Evolutionary conservation across 2,329 filamentous ascomycete species (phyloP).

Genomic region (Phyllosticta paracitricarpa): DNA sequence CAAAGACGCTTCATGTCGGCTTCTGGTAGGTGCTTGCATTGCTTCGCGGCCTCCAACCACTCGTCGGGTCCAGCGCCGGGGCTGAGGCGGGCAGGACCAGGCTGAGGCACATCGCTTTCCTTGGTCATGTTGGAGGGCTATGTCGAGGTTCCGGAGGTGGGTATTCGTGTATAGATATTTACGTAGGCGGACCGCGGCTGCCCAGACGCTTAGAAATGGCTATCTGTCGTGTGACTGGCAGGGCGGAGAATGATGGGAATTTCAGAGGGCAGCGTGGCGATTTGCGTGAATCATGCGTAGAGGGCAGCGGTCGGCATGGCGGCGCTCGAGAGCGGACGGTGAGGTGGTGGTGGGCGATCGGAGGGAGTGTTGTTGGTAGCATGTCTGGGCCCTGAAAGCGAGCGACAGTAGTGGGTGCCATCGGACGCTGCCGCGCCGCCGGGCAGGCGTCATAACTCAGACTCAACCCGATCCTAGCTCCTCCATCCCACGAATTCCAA

Average conservation of each 20-base stretch:
- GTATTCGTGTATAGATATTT: background rate
- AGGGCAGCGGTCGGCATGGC: slow-evolving; percentile 6
- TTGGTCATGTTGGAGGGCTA: slow-evolving; percentile 31
- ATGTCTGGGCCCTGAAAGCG: slow-evolving; percentile 5
- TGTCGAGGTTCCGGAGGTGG: background rate
- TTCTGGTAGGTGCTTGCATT: slow-evolving; percentile 94
- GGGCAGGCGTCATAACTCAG: slow-evolving; percentile 1
- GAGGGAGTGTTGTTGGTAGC: slow-evolving; percentile 6
- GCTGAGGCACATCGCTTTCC: slow-evolving; percentile 64
- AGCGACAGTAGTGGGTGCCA: background rate
- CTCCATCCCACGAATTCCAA: background rate
- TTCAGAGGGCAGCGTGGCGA: slow-evolving; percentile 5
- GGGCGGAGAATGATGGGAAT: slow-evolving; percentile 3
- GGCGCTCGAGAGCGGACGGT: slow-evolving; percentile 2
- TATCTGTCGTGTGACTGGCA: slow-evolving; percentile 19
- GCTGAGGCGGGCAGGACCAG: slow-evolving; percentile 76
- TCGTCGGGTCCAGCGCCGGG: slow-evolving; percentile 83
- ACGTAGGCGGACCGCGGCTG: background rate
- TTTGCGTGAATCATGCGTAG: slow-evolving; percentile 9
- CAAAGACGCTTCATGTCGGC: slow-evolving; percentile 97
- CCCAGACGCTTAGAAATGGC: slow-evolving; percentile 10
- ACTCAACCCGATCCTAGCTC: background rate
- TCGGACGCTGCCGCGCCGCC: background rate
- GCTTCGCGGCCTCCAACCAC: slow-evolving; percentile 93
- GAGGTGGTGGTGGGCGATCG: background rate